Base-by-base conservation (phyloP, 208 protist species). In the Acanthamoeba healyi region DNA sequence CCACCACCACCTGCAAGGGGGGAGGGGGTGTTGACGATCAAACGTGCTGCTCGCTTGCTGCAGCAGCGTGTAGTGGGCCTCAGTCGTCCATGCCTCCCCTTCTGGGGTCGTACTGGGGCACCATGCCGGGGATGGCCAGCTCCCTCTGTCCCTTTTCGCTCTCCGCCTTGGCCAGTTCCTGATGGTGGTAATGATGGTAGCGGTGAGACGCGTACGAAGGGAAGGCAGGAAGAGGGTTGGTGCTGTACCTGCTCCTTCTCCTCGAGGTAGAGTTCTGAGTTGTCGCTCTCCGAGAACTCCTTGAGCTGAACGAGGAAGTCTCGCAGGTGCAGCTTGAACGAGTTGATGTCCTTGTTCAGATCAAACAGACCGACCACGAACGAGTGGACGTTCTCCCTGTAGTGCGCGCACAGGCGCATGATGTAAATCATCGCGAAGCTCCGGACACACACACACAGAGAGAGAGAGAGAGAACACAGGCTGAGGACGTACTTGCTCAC, bases 281-380 rank as follows among this genome's bases (percentile, higher is more conserved):
- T 88, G 61, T 58, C 77, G 32, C 70, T 19, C 54, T 58, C 65
- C 7, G 77, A 92, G 54, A 87, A 95, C 82, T 95, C 94, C 82
- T 97, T 98, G 22, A 98, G 29, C 82, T 96, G 86, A 32, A 98
- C 95, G 14, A 98, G 94, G 95, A 98, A 98, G 94, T 98, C 98
- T n/a, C 98, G 94, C 46, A 98, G 38, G 29, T 96, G 63, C 54
- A 70, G 49, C 93, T 98, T 98, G 93, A 98, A 98, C 9, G 93
- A 93, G 26, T 65, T 36, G 24, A 77, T 32, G 86, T 98, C 96
- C 14, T 94, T 81, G 49, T 95, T 95, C 3, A 81, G 42, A 0
- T 92, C 26, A 61, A 96, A 95, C 7, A 97, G 22, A 14, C 49
- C 51, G 12, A 89, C n/a, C n/a, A 97, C 92, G 46, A 96, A 96